These are phyloP conservation scores for Tuber melanosporum DNA, from an alignment of 495 filamentous ascomycete genomes.

Conservation along the genomic window DNA sequence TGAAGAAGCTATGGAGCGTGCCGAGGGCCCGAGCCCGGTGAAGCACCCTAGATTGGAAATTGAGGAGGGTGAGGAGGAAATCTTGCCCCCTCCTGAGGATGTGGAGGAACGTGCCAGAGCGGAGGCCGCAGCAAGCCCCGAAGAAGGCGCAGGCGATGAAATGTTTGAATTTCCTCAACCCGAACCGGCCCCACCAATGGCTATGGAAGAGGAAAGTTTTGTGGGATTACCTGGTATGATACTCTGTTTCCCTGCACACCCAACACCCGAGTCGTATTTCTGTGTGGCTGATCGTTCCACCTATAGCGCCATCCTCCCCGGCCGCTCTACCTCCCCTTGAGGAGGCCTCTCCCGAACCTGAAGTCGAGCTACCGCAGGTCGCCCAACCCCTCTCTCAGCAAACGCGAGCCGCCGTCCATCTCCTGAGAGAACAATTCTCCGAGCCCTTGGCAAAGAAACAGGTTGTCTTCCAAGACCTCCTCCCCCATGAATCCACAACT, in stretches of 20 bases:
- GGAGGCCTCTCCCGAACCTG: slow-evolving; percentile 22
- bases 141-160: slow-evolving; percentile 37
- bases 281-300: slow-evolving; percentile 7
- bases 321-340: slow-evolving; percentile 15
- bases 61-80: slow-evolving; percentile 29
- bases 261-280: not conserved
- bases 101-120: slow-evolving; percentile 45
- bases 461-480: slow-evolving; percentile 84
- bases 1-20: slow-evolving; percentile 51
- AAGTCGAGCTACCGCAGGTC: slow-evolving; percentile 24
- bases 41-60: slow-evolving; percentile 37
- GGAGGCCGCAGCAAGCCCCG: slow-evolving; percentile 35
- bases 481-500: slow-evolving; percentile 70
- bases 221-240: not conserved
- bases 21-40: slow-evolving; percentile 45
- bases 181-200: slow-evolving; percentile 15
- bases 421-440: slow-evolving; percentile 75
- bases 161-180: slow-evolving; percentile 32
- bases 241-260: not conserved
- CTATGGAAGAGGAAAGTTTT: slow-evolving; percentile 12
- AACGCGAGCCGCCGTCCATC: slow-evolving; percentile 91
- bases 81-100: slow-evolving; percentile 8
- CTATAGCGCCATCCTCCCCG: slow-evolving; percentile 23
- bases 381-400: slow-evolving; percentile 55
- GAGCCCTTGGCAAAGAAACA: slow-evolving; percentile 48